Conservation (phyloP, 169 alveolate genomes). For the Eimeria sp. region DNA sequence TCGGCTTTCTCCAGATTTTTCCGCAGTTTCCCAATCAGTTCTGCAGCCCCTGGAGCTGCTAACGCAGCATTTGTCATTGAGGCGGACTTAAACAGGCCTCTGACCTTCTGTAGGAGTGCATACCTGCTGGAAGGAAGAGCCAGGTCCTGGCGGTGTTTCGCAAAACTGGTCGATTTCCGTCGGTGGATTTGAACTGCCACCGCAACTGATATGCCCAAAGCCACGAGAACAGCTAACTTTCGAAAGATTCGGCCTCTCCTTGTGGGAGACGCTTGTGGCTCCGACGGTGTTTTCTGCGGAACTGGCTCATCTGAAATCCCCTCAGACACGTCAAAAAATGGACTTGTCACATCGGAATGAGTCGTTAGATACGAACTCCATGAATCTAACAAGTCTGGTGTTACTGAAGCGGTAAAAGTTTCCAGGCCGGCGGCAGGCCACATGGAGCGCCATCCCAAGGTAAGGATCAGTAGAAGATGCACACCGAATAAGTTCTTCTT, state of each 20-base stretch:
- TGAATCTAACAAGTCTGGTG: not conserved
- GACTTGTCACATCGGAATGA: not conserved
- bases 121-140: not conserved
- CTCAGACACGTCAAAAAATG: not conserved
- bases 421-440: not conserved
- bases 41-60: not conserved
- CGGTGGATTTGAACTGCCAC: slow-evolving; percentile 21
- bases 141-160: not conserved
- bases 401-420: not conserved
- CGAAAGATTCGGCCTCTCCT: not conserved
- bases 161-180: not conserved
- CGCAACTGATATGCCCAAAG: slow-evolving; percentile 6
- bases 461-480: not conserved
- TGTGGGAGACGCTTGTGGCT: not conserved
- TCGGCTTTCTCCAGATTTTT: not conserved
- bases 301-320: not conserved
- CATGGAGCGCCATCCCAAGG: not conserved
- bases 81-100: not conserved
- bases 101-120: slow-evolving; percentile 22
- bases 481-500: not conserved
- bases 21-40: not conserved
- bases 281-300: not conserved
- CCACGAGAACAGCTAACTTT: not conserved
- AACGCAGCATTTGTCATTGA: not conserved
- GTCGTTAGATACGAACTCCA: not conserved